Base-by-base conservation (phyloP, 352 stramenopile genomes). In the Pythium monospermum region DNA sequence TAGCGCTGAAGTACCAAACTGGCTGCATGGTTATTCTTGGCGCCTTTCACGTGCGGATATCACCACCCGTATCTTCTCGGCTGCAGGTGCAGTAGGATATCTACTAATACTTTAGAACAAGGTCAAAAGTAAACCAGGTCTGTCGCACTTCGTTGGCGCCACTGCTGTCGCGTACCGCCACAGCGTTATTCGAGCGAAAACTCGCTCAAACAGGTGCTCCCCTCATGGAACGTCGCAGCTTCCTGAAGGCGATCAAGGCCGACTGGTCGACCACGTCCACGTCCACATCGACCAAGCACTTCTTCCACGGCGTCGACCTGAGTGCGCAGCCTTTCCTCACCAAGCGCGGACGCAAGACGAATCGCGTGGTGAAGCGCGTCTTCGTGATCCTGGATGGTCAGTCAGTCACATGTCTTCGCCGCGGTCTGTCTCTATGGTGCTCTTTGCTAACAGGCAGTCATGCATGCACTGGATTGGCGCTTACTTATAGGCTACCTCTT, bases 301-400 rank as follows among this genome's bases (percentile, higher is more conserved):
- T 74, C 40, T 89, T 91, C 60, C 76, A 82, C 21, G 69, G 68
- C 30, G 39, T 87, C 15, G 73, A 91, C 45, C 68, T 91, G 21
- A 66, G 59, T 7, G 69, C 63, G n/a, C 77, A 86, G 64, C 73
- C 80, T 4, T 78, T 74, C 37, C 59, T 91, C 21, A 91, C 80
- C 11, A 91, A 91, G 47, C 75, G 80, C 40, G 80, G 80, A 4
- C 68, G 69, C 41, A 85, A 83, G 49, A 83, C 71, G 26, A 63
- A 69, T 31, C 79, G 82, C 31, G 70, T 85, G 16, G 80, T 86
- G 44, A 77, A 79, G 40, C 77, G 80, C 19, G 60, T 91, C 27
- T 91, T 91, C 38, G 73, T 89, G 32, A 80, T 89, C 35, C 57
- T 87, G 23, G 80, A 91, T 32, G 80, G 80, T 87, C 18, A 3